These are phyloP conservation scores for Vitis cinerea DNA, from an alignment of 164 flowering plant species.

Conservation along the genomic window DNA sequence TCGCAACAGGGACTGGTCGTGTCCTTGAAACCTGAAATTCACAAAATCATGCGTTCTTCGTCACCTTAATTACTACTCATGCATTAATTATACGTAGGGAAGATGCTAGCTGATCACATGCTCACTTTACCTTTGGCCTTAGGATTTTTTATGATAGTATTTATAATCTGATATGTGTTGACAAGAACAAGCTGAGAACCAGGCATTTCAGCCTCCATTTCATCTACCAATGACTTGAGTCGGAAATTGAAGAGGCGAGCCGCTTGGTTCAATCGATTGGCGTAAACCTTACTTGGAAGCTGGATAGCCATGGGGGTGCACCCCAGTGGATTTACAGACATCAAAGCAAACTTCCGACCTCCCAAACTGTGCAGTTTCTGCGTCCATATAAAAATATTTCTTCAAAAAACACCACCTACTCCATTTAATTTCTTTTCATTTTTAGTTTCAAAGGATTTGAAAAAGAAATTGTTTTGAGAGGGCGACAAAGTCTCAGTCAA, in stretches of 20 bases:
- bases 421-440: background rate
- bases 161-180: conserved; percentile 45
- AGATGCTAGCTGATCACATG: background rate
- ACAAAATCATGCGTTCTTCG: no score
- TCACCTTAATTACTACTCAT: no score
- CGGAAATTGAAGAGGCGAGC: conserved; percentile 44
- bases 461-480: background rate
- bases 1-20: conserved; percentile 50
- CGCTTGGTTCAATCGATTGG: conserved; percentile 35
- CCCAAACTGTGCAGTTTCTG: conserved; percentile 62
- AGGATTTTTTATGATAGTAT: conserved; percentile 44
- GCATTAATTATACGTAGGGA: no score
- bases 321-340: conserved; percentile 54
- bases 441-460: background rate
- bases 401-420: background rate
- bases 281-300: conserved; percentile 23
- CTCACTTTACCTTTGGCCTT: conserved; percentile 32
- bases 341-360: conserved; percentile 56
- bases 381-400: background rate
- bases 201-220: conserved; percentile 35
- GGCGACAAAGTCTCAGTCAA: no score
- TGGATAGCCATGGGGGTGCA: conserved; percentile 36
- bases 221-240: conserved; percentile 36
- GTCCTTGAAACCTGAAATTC: conserved; percentile 46
- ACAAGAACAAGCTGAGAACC: conserved; percentile 48